A percentile compares a stretch with the other conserved stretches of the same genome.
These are phyloP conservation scores for Aspergillus clavatus DNA, from an alignment of 2,329 filamentous ascomycete genomes.

Conservation along the genomic window DNA sequence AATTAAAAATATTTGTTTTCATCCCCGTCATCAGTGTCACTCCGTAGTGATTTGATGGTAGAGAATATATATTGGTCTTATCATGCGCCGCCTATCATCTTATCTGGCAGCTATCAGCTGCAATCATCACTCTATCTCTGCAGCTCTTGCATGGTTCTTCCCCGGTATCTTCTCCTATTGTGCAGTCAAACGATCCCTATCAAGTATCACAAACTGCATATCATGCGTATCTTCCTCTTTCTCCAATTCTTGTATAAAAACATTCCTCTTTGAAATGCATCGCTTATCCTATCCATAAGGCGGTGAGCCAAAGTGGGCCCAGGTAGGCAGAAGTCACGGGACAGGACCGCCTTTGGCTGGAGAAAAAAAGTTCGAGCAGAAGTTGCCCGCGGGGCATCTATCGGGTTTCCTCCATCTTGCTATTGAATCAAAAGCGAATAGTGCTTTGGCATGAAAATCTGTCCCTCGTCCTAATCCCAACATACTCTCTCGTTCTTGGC, in stretches of 20 bases:
- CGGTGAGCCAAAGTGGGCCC: conserved; percentile 9
- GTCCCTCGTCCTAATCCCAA: background rate
- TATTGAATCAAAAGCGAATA: background rate
- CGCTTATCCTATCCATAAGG: conserved; percentile 1
- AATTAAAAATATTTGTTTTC: background rate
- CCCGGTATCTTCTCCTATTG: background rate
- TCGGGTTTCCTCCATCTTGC: background rate
- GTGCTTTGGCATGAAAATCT: background rate
- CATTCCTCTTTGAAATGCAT: background rate
- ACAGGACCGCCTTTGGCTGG: conserved; percentile 12
- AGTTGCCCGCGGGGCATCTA: conserved; percentile 8
- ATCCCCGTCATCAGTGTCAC: background rate
- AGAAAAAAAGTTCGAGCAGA: conserved; percentile 12
- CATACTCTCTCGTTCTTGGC: background rate
- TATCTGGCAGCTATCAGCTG: background rate
- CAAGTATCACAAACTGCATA: background rate
- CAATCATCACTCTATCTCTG: background rate
- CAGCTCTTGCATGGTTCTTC: background rate
- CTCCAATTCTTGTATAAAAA: too few species aligned
- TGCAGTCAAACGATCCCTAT: background rate
- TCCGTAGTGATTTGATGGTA: background rate
- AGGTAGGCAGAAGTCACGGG: conserved; percentile 7
- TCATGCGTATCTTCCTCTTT: background rate
- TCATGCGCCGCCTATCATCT: too few species aligned
- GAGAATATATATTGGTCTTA: background rate